Conservation (phyloP, 2,329 filamentous ascomycete species). For the Nakataea oryzae region DNA sequence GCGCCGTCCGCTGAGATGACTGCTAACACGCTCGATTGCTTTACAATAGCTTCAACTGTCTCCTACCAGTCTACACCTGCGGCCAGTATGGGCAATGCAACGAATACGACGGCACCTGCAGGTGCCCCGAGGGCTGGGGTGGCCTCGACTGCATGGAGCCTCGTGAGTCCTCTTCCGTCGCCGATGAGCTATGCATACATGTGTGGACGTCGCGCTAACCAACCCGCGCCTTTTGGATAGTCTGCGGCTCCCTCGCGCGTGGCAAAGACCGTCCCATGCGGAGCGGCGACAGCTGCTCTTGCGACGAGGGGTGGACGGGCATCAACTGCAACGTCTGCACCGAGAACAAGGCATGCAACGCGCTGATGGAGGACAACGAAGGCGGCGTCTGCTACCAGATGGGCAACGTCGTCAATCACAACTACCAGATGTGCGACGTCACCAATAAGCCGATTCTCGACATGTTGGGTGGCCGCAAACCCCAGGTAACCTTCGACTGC, state of each 20-base stretch:
- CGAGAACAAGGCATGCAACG: constrained; percentile 71
- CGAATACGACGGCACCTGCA: constrained; percentile 82
- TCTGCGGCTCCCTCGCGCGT: constrained; percentile 80
- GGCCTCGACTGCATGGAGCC: constrained; percentile 89
- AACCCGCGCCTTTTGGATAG: constrained; percentile 19
- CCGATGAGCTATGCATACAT: neutral
- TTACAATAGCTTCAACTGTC: constrained; percentile 83
- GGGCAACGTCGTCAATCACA: constrained; percentile 83
- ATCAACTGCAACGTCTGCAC: constrained; percentile 98
- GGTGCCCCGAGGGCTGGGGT: constrained; percentile 84
- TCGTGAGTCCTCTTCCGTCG: constrained; percentile 30
- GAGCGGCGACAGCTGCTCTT: constrained; percentile 46
- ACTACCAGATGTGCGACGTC: constrained; percentile 96
- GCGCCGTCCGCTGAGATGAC: neutral
- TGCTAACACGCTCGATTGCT: constrained; percentile 36
- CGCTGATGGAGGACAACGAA: constrained; percentile 72
- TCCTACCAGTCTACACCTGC: constrained; percentile 84
- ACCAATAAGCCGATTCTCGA: constrained; percentile 91
- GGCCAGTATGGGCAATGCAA: constrained; percentile 86
- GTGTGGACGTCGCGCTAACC: neutral
- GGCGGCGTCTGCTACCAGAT: constrained; percentile 88
- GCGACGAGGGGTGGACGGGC: constrained; percentile 87
- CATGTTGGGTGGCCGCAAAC: constrained; percentile 72
- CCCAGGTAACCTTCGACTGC: constrained; percentile 92
- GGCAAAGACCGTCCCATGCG: constrained; percentile 71